Percentiles rank a stretch among this genome's conserved stretches.
Evolutionary conservation across 305 asterid genomes (phyloP).

Genomic region (Solanum hybrid): DNA sequence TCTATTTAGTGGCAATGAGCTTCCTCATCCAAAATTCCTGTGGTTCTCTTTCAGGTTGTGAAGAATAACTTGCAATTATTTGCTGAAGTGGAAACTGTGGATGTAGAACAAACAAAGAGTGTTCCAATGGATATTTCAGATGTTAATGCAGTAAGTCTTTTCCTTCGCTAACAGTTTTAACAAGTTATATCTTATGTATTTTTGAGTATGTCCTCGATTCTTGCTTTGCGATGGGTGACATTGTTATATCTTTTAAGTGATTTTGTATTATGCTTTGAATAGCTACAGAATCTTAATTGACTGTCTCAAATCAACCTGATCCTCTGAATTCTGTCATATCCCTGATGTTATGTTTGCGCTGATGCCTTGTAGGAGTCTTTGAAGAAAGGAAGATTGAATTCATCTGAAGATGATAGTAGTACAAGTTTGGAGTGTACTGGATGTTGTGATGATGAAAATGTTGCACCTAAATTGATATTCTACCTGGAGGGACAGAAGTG

Average conservation of each 20-base stretch:
- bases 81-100: conserved; percentile 26
- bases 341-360: background rate
- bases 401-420: conserved; percentile 23
- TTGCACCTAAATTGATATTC: conserved; percentile 44
- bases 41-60: conserved; percentile 32
- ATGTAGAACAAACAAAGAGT: conserved; percentile 19
- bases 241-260: background rate
- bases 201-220: background rate
- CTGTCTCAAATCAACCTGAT: background rate
- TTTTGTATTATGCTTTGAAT: background rate
- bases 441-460: conserved; percentile 25
- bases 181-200: background rate
- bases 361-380: conserved; percentile 27
- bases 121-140: conserved; percentile 23
- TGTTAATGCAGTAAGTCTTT: conserved; percentile 33
- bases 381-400: conserved; percentile 29
- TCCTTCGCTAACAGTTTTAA: conserved; percentile 9
- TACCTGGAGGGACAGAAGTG: conserved; percentile 61
- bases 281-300: background rate
- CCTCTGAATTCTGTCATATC: background rate
- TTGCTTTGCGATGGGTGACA: background rate
- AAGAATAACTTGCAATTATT: conserved; percentile 19
- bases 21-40: background rate
- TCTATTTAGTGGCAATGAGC: background rate
- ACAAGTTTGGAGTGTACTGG: conserved; percentile 21